Evolutionary conservation across 768 basidiomycete species (phyloP).

Genomic region (Hirschioporus abietinus): DNA sequence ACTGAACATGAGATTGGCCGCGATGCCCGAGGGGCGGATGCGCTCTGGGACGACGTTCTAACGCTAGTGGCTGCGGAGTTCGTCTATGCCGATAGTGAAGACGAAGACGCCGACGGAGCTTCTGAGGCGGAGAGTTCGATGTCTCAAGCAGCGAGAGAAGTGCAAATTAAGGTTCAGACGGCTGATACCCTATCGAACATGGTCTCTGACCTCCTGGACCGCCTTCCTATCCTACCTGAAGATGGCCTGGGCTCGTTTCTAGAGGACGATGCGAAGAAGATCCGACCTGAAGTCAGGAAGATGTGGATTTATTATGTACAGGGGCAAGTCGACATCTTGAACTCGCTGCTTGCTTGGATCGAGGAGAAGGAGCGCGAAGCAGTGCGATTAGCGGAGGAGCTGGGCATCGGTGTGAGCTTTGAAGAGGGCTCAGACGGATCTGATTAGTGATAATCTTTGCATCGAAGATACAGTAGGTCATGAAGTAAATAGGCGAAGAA

Average conservation of each 20-base stretch:
- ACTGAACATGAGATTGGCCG: conserved; percentile 63
- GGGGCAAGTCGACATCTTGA: conserved; percentile 60
- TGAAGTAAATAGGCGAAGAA: not conserved
- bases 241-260: conserved; percentile 9
- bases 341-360: conserved; percentile 46
- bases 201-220: conserved; percentile 45
- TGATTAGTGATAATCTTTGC: not conserved
- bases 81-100: conserved; percentile 23
- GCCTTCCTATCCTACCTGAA: conserved; percentile 36
- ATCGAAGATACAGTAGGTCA: not conserved
- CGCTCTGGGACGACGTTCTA: conserved; percentile 54
- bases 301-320: conserved; percentile 66
- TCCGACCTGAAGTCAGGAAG: conserved; percentile 50
- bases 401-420: conserved; percentile 51
- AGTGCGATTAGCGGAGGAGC: conserved; percentile 40
- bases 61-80: conserved; percentile 24
- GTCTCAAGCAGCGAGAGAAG: conserved; percentile 16
- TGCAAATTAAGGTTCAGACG: conserved; percentile 60
- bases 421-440: conserved; percentile 24
- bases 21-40: conserved; percentile 45
- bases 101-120: conserved; percentile 19
- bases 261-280: conserved; percentile 10
- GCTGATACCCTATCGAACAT: conserved; percentile 63
- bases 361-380: conserved; percentile 41
- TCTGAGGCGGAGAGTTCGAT: conserved; percentile 27